Evolutionary conservation across 2,329 filamentous ascomycete genomes (phyloP), one percentile per base, ranked within the genome.

Genomic region (Daldinia sp.): DNA sequence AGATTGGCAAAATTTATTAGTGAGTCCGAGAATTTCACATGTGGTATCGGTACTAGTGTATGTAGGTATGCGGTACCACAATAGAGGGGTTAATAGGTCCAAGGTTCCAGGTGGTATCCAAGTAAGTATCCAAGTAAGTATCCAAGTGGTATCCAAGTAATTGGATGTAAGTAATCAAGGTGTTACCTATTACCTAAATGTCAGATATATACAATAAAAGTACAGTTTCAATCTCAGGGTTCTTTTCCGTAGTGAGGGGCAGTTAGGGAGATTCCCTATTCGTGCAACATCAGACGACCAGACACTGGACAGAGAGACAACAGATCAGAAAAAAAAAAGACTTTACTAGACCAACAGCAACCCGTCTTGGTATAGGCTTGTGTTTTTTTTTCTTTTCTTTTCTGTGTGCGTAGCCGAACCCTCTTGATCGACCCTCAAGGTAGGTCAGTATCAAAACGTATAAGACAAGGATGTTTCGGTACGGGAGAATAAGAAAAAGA

Each of bases 401-500:
- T 54, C 19, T 23, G 47, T 19, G 17, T 30, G 8, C 37, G 45
- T 48, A 27, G 45, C 23, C 43, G 35, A 63, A 59, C 58, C 58
- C 54, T 63, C 25, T 39, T 53, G 49, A 8, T 17, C 15, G 43
- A 49, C 61, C 58, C 41, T 65, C 62, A 67, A 45, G 61, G 58
- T n/a, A n/a, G n/a, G n/a, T n/a, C n/a, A n/a, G n/a, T 67, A 37
- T 41, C 41, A 30, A 49, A 53, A 53, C 37, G 23, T 19, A 54
- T 49, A 51, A 48, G 54, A 37, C 25, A 55, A 50, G 58, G 51
- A 29, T 47, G 9, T 29, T n/a, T 47, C 7, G 25, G 25, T 19
- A 11, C 13, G 41, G 23, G 21, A 27, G 45, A 32, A 23, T n/a
- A 29, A 48, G 25, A 15, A 48, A 48, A 57, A 47, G 32, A 50